Evolutionary conservation across 1,139 yeast species (phyloP), one percentile per base, ranked within the genome.

Genomic region (Diutina siamensis): DNA sequence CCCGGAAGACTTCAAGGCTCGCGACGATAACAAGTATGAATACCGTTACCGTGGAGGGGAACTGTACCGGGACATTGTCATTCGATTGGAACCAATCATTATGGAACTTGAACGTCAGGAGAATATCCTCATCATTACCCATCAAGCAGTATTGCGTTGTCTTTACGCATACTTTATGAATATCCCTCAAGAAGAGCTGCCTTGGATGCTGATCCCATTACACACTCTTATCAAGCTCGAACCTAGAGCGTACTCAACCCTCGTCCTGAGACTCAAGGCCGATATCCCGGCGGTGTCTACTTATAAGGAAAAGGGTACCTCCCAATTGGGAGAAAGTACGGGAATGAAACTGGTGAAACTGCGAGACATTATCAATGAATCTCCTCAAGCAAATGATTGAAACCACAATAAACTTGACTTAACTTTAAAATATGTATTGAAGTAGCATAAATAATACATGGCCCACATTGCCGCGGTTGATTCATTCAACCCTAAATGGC

Each of bases 61-160:
- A 64, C 83, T 95, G 9, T 92, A 92, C 62, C 78, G 96, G 49
- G 98, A 92, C 58, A 95, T 92, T 44, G 97, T 92, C 45, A 84
- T 89, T 44, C 72, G 98, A 48, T 71, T 92, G 49, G 98, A 92
- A 59, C 98, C 98, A 4, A 88, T 92, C 51, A 92, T 92, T 51
- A 92, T 92, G 98, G 98, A 92, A 63, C 74, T 92, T 54, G 98
- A 92, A 64, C 80, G 97, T 50, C 97, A 92, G 64, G 98, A 92
- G 55, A 89, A 92, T 60, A 88, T 92, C 48, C 71, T 94, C 60
- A 92, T 92, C 51, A 94, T 94, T 41, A 94, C 98, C 15, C 99
- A 92, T 61, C 99, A 92, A 65, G 98, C 98, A 0, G 97, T 92
- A 20, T 71, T 92, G 55, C 77, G 99, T 57, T 92, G 99, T 61